These are phyloP conservation scores for Athelia psychrophila DNA, from an alignment of 1,284 basidiomycete genomes.

Conservation along the genomic window DNA sequence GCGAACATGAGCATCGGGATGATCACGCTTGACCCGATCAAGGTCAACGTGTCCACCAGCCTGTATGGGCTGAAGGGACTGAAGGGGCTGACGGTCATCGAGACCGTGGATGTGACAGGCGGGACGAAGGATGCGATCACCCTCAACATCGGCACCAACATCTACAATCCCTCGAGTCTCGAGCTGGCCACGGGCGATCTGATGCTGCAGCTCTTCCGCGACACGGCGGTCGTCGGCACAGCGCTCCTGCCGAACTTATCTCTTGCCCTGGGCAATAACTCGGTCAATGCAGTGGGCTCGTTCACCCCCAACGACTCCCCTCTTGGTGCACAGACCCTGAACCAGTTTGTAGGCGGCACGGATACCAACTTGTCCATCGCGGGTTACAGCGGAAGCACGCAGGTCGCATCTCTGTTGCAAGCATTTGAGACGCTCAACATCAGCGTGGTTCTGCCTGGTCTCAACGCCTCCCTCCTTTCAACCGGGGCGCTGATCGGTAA, in stretches of 20 bases:
- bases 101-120: slow-evolving; percentile 66
- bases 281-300: slow-evolving; percentile 41
- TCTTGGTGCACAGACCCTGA: slow-evolving; percentile 62
- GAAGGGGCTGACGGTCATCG: slow-evolving; percentile 51
- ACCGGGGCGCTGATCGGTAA: slow-evolving; percentile 53
- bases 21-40: slow-evolving; percentile 72
- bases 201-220: slow-evolving; percentile 60
- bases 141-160: slow-evolving; percentile 58
- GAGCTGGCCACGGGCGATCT: slow-evolving; percentile 60
- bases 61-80: slow-evolving; percentile 66
- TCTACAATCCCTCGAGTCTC: slow-evolving; percentile 75
- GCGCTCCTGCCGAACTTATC: slow-evolving; percentile 57
- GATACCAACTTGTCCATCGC: slow-evolving; percentile 53
- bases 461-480: slow-evolving; percentile 56
- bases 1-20: slow-evolving; percentile 68
- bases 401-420: slow-evolving; percentile 54
- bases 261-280: slow-evolving; percentile 58
- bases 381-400: slow-evolving; percentile 63
- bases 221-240: slow-evolving; percentile 52
- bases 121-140: slow-evolving; percentile 62
- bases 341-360: slow-evolving; percentile 68
- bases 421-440: slow-evolving; percentile 66
- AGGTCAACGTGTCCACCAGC: slow-evolving; percentile 70
- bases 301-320: slow-evolving; percentile 64
- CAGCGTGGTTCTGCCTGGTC: slow-evolving; percentile 58